Conservation (phyloP, 768 basidiomycete genomes). For the Pholiota molesta region DNA sequence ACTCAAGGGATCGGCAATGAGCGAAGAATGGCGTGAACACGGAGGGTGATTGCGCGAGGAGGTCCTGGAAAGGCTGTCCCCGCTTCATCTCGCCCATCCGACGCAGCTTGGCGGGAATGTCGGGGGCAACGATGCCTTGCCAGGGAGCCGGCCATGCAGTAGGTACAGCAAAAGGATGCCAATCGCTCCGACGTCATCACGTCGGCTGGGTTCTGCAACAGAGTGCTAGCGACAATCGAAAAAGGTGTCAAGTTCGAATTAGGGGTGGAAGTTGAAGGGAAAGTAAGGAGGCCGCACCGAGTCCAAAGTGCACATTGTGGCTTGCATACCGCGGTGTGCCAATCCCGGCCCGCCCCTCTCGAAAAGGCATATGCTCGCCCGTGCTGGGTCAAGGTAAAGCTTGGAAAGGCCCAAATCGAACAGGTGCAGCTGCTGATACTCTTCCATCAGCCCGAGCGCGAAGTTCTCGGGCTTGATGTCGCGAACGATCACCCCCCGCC, state of each 20-base stretch:
- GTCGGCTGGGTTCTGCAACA: conserved; percentile 55
- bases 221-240: background rate
- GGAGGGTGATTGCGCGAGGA: conserved; percentile 94
- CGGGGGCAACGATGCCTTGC: conserved; percentile 85
- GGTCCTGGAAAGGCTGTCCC: too few species aligned
- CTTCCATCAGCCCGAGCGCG: conserved; percentile 97
- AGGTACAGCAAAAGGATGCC: conserved; percentile 99
- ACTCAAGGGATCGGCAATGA: conserved; percentile 94
- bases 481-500: conserved; percentile 92
- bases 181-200: conserved; percentile 94
- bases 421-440: conserved; percentile 96
- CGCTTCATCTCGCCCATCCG: conserved; percentile 1
- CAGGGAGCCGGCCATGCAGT: conserved; percentile 92
- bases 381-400: conserved; percentile 98
- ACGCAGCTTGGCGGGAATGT: conserved; percentile 48
- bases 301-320: background rate
- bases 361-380: conserved; percentile 95
- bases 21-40: conserved; percentile 97
- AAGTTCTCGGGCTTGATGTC: conserved; percentile 99
- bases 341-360: conserved; percentile 97
- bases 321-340: conserved; percentile 65
- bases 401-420: conserved; percentile 97
- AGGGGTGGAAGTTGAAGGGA: too few species aligned
- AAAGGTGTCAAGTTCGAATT: background rate
- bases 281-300: background rate